Evolutionary conservation across 768 basidiomycete genomes (phyloP).

Genomic region (Hypsizygus marmoreus): DNA sequence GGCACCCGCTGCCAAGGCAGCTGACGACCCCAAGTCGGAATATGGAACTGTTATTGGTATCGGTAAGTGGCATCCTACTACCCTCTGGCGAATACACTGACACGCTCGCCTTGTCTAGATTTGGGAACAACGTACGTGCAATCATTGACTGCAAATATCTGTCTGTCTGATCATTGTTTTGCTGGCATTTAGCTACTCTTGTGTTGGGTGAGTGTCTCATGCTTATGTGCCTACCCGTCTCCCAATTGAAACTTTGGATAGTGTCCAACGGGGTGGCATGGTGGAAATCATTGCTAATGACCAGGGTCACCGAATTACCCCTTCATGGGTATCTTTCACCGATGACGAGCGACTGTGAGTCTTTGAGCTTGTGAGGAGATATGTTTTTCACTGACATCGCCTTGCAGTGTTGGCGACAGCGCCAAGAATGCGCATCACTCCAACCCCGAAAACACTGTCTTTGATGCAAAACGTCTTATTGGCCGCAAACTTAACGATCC

Average conservation of each 20-base stretch:
- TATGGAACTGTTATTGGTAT: slow-evolving; percentile 95
- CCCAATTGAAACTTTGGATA: slow-evolving; percentile 24
- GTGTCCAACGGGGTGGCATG: slow-evolving; percentile 82
- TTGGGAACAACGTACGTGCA: slow-evolving; percentile 81
- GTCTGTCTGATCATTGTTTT: slow-evolving; percentile 26
- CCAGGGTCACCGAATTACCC: slow-evolving; percentile 88
- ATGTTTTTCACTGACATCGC: slow-evolving; percentile 19
- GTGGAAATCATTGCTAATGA: slow-evolving; percentile 92
- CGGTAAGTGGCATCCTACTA: slow-evolving; percentile 45
- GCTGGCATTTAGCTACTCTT: slow-evolving; percentile 71
- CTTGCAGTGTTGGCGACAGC: slow-evolving; percentile 78
- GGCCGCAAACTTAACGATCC: slow-evolving; percentile 82
- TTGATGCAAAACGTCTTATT: slow-evolving; percentile 95
- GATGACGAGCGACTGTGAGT: slow-evolving; percentile 76
- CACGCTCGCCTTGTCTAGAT: slow-evolving; percentile 46
- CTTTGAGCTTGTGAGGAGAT: background rate
- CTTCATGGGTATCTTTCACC: slow-evolving; percentile 82
- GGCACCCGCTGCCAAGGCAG: slow-evolving; percentile 65
- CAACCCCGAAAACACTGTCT: slow-evolving; percentile 92
- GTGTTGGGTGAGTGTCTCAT: slow-evolving; percentile 75
- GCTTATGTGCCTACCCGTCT: background rate
- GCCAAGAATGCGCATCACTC: slow-evolving; percentile 96
- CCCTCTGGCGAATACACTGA: slow-evolving; percentile 4
- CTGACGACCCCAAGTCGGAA: slow-evolving; percentile 70
- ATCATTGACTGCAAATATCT: background rate